These are phyloP conservation scores for Penicillium nucicola DNA, from an alignment of 495 filamentous ascomycete species.

Conservation along the genomic window DNA sequence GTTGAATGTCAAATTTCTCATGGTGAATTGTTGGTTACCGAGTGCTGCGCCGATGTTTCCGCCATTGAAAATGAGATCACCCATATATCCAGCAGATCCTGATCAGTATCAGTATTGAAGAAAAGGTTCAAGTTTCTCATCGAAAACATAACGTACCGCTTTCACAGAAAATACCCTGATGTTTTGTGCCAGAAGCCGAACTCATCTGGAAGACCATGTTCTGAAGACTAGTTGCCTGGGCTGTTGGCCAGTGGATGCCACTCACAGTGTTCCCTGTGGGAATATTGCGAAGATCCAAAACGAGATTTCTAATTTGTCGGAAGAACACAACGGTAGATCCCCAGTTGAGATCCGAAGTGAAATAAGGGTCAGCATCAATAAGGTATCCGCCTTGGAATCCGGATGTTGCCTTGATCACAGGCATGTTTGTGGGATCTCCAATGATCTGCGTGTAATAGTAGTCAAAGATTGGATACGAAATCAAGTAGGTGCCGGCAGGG, in stretches of 20 bases:
- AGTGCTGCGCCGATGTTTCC: conserved; percentile 56
- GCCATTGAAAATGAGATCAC: conserved; percentile 59
- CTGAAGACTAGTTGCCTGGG: conserved; percentile 65
- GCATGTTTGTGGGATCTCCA: conserved; percentile 55
- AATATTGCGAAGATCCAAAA: conserved; percentile 64
- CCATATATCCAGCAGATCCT: conserved; percentile 65
- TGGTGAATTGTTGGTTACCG: conserved; percentile 76
- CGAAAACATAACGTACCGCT: conserved; percentile 33
- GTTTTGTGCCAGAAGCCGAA: conserved; percentile 43
- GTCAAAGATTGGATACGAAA: conserved; percentile 45
- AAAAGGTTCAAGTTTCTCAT: too few species aligned
- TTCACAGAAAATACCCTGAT: conserved; percentile 69
- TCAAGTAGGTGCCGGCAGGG: conserved; percentile 53
- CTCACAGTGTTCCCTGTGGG: conserved; percentile 41
- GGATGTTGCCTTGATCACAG: conserved; percentile 55
- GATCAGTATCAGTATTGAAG: too few species aligned
- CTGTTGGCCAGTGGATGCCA: conserved; percentile 74
- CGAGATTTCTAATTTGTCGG: conserved; percentile 68
- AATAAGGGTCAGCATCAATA: conserved; percentile 50
- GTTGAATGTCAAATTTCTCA: conserved; percentile 66
- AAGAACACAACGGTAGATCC: conserved; percentile 65
- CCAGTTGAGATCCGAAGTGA: background rate
- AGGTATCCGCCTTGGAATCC: conserved; percentile 57
- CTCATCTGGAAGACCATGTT: conserved; percentile 71
- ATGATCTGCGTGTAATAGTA: conserved; percentile 57